phyloP scores from a whole-genome alignment of 257 asterid species.

The Solanum neorickii region DNA sequence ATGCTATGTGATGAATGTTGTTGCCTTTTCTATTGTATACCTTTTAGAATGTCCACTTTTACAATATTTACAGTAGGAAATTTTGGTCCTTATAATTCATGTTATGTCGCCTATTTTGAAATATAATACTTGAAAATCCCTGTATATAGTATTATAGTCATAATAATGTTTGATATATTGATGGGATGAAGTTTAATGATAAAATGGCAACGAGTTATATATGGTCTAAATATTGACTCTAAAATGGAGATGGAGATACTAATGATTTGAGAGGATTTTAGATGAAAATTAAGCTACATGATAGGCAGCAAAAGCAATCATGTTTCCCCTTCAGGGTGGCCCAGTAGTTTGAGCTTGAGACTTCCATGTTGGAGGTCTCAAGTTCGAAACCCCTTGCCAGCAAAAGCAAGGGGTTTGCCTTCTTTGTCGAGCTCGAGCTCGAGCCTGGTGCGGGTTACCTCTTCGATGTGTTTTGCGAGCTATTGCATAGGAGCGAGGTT shows the following conservation, averaged over 20 bases:
- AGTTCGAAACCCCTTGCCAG: no score
- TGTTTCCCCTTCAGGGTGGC: no score
- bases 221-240: background rate
- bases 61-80: background rate
- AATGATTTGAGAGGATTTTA: background rate
- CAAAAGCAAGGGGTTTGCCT: no score
- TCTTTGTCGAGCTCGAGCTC: no score
- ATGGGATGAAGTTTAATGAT: background rate
- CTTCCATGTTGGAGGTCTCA: no score
- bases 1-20: background rate
- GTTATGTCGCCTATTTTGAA: background rate
- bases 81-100: background rate
- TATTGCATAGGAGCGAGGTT: no score
- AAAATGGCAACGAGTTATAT: background rate
- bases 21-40: background rate
- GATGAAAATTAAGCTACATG: background rate
- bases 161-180: background rate
- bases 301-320: background rate
- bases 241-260: background rate
- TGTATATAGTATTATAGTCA: background rate
- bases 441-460: no score
- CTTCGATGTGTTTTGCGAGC: no score
- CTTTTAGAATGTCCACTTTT: background rate
- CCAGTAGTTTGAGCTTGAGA: no score
- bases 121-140: background rate